Base-by-base conservation (phyloP, 1,284 basidiomycete genomes). In the Microbotryum silenes-acaulis region DNA sequence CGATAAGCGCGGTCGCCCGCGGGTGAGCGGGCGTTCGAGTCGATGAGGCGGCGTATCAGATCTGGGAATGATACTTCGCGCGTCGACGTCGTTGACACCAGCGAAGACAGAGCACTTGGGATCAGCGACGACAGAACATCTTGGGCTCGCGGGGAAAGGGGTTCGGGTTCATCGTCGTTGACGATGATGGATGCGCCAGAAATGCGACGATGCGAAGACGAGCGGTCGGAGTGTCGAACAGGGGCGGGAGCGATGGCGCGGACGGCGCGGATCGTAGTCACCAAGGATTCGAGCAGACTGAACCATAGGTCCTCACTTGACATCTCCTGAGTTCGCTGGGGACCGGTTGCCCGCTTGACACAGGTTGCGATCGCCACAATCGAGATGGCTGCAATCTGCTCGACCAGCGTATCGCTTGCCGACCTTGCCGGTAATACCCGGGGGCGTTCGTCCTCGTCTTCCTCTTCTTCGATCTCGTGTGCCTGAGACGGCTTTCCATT, bases 281-380 rank as follows among this genome's bases (percentile, higher is more conserved):
- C 86, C 70, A 93, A 85, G 64, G 86, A 85, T 68, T 84, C 84
- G 37, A 97, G 80, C 0, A 96, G 78, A 63, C 84, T 82, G 74
- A 90, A 92, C 93, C 93, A 97, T 69, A 92, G 82, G 69, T 96
- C 89, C 72, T 93, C 90, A 18, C 86, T 77, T 2, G 85, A 80
- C 14, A 83, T 75, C 9, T 60, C 56, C 31, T 52, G 42, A 4
- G 56, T 50, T 2, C 58, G 53, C 5, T 50, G 49, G 16, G 47
- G 20, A 4, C 48, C 51, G 2, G 45, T 58, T 2, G 70, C 62
- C n/a, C 67, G 56, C 18, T 59, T 51, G n/a, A 62, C 65, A 54
- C 71, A 72, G 16, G 72, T 64, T 4, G 59, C 60, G 16, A 68
- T 67, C 7, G 64, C 71, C 3, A 61, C 62, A 2, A 47, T 51